A percentile compares a stretch with the other conserved stretches of the same genome.
phyloP scores from a whole-genome alignment of 176 grass and related monocot species.

The Musa schizocarpa region DNA sequence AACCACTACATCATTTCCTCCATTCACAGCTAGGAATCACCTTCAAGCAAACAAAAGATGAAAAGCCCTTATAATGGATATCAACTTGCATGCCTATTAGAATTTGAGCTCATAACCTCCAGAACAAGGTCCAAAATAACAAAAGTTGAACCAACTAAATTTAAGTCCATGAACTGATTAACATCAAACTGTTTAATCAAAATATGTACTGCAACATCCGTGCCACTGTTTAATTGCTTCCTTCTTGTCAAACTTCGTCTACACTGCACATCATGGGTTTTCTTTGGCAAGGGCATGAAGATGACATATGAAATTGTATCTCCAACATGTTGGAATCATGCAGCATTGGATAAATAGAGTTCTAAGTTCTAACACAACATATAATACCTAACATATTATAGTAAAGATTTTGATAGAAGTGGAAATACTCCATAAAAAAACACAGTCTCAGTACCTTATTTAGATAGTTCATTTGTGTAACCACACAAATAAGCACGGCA shows the following conservation, averaged over 20 bases:
- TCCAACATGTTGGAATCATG: too few relatives aligned
- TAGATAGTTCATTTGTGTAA: slow-evolving; percentile 92
- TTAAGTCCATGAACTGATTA: too few relatives aligned
- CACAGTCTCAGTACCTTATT: slow-evolving; percentile 46
- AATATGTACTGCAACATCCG: too few relatives aligned
- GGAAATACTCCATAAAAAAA: not conserved
- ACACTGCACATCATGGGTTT: too few relatives aligned
- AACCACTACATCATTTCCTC: not conserved
- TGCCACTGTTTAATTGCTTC: not conserved
- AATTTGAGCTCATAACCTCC: too few relatives aligned
- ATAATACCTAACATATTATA: not conserved
- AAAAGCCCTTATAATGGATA: not conserved
- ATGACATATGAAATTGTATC: not conserved
- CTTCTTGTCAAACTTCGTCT: not conserved
- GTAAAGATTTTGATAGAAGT: not conserved
- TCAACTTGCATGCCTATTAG: not conserved
- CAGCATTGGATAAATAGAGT: not conserved
- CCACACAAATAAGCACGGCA: slow-evolving; percentile 60
- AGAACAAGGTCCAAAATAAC: too few relatives aligned
- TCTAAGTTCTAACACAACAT: not conserved
- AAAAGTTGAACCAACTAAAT: too few relatives aligned
- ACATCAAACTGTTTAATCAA: too few relatives aligned
- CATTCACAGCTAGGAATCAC: not conserved
- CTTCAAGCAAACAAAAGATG: slow-evolving; percentile 1
- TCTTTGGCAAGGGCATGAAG: too few relatives aligned